Evolutionary conservation across 176 grass and related monocot genomes (phyloP).

Genomic region (Chrysopogon serrulatus): DNA sequence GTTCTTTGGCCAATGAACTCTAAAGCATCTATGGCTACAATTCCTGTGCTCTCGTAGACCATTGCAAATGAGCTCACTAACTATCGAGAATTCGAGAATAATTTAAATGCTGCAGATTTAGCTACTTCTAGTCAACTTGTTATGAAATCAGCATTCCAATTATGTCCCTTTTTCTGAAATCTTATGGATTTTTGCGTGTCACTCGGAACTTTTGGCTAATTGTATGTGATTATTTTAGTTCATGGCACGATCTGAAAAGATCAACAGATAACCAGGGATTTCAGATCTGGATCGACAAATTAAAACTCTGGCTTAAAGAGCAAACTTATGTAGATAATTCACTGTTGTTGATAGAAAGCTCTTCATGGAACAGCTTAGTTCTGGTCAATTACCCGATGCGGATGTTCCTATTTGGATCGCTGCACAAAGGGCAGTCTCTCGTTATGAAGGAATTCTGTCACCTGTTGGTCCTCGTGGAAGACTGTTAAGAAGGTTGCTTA

Average conservation of each 20-base stretch:
- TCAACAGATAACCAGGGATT: slow-evolving; percentile 64
- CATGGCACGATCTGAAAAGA: slow-evolving; percentile 62
- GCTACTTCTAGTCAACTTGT: neutral
- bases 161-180: neutral
- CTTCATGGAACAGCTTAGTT: slow-evolving; percentile 21
- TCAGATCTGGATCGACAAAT: slow-evolving; percentile 78
- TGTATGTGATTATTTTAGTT: slow-evolving; percentile 55
- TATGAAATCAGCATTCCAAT: neutral
- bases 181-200: neutral
- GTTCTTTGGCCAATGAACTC: neutral
- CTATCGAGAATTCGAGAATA: neutral
- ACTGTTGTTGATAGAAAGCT: slow-evolving; percentile 38
- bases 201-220: slow-evolving; percentile 25
- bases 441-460: slow-evolving; percentile 86
- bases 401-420: slow-evolving; percentile 94
- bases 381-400: slow-evolving; percentile 47
- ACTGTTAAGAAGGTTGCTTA: slow-evolving; percentile 81
- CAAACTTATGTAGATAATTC: slow-evolving; percentile 65
- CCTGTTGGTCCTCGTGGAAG: slow-evolving; percentile 81
- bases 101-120: neutral
- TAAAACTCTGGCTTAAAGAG: slow-evolving; percentile 79
- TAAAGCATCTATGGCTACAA: neutral
- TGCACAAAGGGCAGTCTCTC: slow-evolving; percentile 74
- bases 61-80: neutral
- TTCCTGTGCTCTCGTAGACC: neutral